Conservation (phyloP, 2,329 filamentous ascomycete genomes). For the Graphiopsis chlorocephala region DNA sequence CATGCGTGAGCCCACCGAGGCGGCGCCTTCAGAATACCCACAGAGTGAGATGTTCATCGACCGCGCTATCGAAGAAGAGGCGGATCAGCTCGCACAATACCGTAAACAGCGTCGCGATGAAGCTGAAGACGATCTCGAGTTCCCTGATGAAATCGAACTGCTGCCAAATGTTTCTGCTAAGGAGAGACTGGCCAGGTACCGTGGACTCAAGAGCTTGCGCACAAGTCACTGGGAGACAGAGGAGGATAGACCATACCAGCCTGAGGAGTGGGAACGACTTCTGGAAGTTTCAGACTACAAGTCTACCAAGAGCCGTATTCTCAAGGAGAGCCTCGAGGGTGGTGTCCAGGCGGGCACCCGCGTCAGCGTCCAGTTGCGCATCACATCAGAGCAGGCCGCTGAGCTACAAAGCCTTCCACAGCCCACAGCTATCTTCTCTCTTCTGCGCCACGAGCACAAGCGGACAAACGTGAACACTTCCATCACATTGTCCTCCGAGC, state of each 20-base stretch:
- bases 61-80: conserved; percentile 76
- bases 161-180: conserved; percentile 81
- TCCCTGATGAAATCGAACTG: conserved; percentile 95
- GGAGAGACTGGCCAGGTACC: conserved; percentile 80
- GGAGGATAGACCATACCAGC: conserved; percentile 82
- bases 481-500: conserved; percentile 77
- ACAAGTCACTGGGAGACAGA: conserved; percentile 85
- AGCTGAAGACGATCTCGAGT: conserved; percentile 86
- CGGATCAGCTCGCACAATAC: conserved; percentile 76
- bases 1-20: conserved; percentile 57
- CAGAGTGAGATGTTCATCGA: conserved; percentile 90
- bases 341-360: conserved; percentile 81
- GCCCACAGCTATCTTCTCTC: conserved; percentile 76
- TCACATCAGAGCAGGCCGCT: conserved; percentile 42
- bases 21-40: conserved; percentile 78
- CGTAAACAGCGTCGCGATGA: conserved; percentile 75
- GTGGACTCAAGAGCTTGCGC: conserved; percentile 86
- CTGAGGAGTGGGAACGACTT: conserved; percentile 82
- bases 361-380: conserved; percentile 72
- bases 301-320: conserved; percentile 70
- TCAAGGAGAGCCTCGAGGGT: conserved; percentile 82
- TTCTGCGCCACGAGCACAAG: conserved; percentile 94
- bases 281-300: conserved; percentile 89
- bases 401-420: conserved; percentile 53
- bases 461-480: conserved; percentile 85